These are phyloP conservation scores for Globisporangium radiosum DNA, from an alignment of 352 stramenopile species.

Conservation along the genomic window DNA sequence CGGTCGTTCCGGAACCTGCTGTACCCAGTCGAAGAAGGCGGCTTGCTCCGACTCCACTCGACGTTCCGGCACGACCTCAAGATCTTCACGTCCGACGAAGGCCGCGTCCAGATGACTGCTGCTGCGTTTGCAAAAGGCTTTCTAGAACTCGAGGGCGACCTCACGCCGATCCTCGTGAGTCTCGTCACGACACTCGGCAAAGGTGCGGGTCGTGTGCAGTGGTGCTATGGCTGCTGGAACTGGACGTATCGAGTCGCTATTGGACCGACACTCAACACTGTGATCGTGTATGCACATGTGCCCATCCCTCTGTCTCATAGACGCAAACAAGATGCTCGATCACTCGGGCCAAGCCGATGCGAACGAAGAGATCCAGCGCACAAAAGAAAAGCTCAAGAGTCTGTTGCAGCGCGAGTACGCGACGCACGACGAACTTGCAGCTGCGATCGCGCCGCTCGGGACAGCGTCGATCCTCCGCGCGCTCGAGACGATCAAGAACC, in stretches of 20 bases:
- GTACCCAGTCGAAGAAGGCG: conserved; percentile 88
- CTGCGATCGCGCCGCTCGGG: conserved; percentile 58
- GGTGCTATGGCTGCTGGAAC: neutral
- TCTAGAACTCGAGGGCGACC: conserved; percentile 97
- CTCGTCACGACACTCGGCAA: conserved; percentile 85
- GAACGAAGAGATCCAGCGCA: conserved; percentile 85
- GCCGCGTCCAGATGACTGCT: conserved; percentile 99
- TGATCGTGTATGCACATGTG: no score
- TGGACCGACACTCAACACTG: neutral
- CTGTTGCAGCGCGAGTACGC: conserved; percentile 85
- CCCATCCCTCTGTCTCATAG: conserved; percentile 15
- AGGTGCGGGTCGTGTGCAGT: conserved; percentile 28
- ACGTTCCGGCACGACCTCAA: conserved; percentile 99
- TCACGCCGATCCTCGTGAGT: conserved; percentile 98
- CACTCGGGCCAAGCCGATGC: conserved; percentile 97
- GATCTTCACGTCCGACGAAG: conserved; percentile 99
- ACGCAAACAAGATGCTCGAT: conserved; percentile 97
- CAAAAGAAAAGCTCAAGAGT: conserved; percentile 85
- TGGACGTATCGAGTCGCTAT: no score
- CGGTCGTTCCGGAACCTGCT: conserved; percentile 88
- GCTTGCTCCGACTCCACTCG: conserved; percentile 97
- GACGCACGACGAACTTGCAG: conserved; percentile 55
- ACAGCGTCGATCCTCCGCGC: conserved; percentile 75
- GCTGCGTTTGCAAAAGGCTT: conserved; percentile 99
- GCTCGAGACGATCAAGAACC: conserved; percentile 78